Base-by-base conservation (phyloP, 192 early-diverging fungal species). In the Backusella australiensis region DNA sequence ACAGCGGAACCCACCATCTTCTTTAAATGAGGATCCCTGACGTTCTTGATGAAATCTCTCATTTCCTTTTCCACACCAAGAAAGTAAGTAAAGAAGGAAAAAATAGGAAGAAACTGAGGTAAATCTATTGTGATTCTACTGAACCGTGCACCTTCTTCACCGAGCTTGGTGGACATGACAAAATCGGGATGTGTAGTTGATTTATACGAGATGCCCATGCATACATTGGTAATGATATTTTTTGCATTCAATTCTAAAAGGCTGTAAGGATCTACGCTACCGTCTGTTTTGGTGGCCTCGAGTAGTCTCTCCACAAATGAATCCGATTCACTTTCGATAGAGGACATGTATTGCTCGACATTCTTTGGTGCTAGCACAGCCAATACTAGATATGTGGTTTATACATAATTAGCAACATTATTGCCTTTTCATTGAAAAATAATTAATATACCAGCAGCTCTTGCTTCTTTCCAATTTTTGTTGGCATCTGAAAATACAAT, bases 381-480 rank as follows among this genome's bases (percentile, higher is more conserved):
- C n/a, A 73, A 39, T 14, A 35, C 53, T 53, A 53, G 9, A 21
- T 6, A 53, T 21, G 7, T 5, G 1, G 15, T 49, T 4, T 49
- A 17, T 19, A 53, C 7, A 53, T 6, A 52, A 52, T 19, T 19
- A 52, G 46, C 17, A n/a, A 4, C 14, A n/a, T n/a, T 9, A 14
- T 17, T 15, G 42, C 0, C 15, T 44, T 3, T 2, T 32, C 2
- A 32, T 2, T 2, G 32, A 32, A 32, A 32, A 32, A 44, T 6
- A 44, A 17, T 17, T 44, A 6, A 23, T 23, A 8, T 53, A 53
- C 52, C 52, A 11, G 53, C 53, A 8, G 72, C 23, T n/a, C 72
- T 32, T 26, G 52, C 53, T 21, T 73, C 34, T 73, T 73, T 73
- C 72, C 49, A 56, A 35, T 59, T 73, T 21, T 32, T 56, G 36